These are phyloP conservation scores for Pseudonitzschia delicatissima DNA, from an alignment of 108 stramenopile species.

Conservation along the genomic window DNA sequence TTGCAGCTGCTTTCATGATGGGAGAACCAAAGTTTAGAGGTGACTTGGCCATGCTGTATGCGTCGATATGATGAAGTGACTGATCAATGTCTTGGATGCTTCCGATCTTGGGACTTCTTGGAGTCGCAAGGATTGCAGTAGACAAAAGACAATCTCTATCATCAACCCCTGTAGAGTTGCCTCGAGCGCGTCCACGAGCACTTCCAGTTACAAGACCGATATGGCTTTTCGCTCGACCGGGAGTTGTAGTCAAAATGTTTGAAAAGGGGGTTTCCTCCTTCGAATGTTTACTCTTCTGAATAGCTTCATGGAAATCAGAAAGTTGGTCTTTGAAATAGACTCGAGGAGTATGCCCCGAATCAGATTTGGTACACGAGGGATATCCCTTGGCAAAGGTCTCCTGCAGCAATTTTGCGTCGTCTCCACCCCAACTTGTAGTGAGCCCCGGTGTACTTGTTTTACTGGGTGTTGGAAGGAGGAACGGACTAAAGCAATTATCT, in stretches of 20 bases:
- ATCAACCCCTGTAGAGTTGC: slow-evolving; percentile 11
- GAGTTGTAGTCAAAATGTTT: background rate
- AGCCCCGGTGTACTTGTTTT: slow-evolving; percentile 13
- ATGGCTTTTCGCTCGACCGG: slow-evolving; percentile 11
- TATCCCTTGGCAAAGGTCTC: slow-evolving; percentile 19
- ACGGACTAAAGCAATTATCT: slow-evolving; percentile 15
- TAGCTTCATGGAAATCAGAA: slow-evolving; percentile 12
- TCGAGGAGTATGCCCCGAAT: slow-evolving; percentile 21
- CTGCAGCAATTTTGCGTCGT: slow-evolving; percentile 32
- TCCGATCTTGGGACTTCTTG: slow-evolving; percentile 30
- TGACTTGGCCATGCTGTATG: slow-evolving; percentile 31
- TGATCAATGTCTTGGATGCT: slow-evolving; percentile 30
- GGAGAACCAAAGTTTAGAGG: slow-evolving; percentile 38
- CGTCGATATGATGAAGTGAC: slow-evolving; percentile 41
- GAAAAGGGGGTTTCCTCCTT: slow-evolving; percentile 24
- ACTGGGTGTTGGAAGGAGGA: slow-evolving; percentile 25
- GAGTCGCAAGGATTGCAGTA: slow-evolving; percentile 34
- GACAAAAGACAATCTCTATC: slow-evolving; percentile 28
- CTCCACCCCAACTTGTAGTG: slow-evolving; percentile 31
- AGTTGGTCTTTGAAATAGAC: slow-evolving; percentile 38
- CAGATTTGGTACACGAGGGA: background rate
- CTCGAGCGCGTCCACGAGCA: slow-evolving; percentile 17
- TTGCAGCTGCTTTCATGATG: slow-evolving; percentile 8
- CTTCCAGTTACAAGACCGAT: slow-evolving; percentile 32
- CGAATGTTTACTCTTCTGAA: background rate